Conservation (phyloP, 139 green algal species). For the Zygnema cylindricum region DNA sequence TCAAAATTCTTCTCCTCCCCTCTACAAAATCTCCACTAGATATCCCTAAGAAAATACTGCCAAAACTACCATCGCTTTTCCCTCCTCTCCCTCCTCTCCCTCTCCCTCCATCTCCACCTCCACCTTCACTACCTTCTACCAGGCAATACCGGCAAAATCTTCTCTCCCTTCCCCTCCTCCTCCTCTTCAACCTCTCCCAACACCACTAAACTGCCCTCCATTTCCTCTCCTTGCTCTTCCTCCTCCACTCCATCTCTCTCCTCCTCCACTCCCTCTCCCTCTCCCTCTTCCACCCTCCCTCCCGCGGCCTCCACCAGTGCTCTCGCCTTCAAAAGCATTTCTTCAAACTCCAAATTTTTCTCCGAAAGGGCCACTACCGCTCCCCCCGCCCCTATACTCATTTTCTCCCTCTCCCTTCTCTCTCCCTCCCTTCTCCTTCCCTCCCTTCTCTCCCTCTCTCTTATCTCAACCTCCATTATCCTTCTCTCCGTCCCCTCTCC, state of each 20-base stretch:
- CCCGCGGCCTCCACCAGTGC: constrained; percentile 64
- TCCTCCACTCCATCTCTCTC: neutral
- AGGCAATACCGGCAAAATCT: neutral
- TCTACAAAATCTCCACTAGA: too few relatives aligned
- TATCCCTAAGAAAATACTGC: too few relatives aligned
- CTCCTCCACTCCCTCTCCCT: neutral
- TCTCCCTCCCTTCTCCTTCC: neutral
- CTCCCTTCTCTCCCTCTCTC: constrained; percentile 45
- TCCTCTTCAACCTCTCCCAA: too few relatives aligned
- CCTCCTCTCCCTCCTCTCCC: too few relatives aligned
- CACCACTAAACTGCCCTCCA: too few relatives aligned
- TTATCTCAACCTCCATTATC: neutral
- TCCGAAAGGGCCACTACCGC: constrained; percentile 92
- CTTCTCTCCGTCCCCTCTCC: constrained; percentile 16
- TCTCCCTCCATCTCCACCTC: too few relatives aligned
- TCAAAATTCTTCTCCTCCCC: too few relatives aligned
- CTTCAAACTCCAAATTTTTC: constrained; percentile 81
- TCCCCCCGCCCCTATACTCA: constrained; percentile 87
- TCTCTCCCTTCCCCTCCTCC: neutral
- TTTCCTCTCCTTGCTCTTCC: neutral
- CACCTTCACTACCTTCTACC: too few relatives aligned
- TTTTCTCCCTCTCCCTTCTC: neutral
- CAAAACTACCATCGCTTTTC: too few relatives aligned
- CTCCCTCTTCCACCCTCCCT: neutral
- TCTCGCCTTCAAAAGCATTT: constrained; percentile 94